phyloP scores from a whole-genome alignment of 805 yeast genomes.

The Pichia occidentalis region DNA sequence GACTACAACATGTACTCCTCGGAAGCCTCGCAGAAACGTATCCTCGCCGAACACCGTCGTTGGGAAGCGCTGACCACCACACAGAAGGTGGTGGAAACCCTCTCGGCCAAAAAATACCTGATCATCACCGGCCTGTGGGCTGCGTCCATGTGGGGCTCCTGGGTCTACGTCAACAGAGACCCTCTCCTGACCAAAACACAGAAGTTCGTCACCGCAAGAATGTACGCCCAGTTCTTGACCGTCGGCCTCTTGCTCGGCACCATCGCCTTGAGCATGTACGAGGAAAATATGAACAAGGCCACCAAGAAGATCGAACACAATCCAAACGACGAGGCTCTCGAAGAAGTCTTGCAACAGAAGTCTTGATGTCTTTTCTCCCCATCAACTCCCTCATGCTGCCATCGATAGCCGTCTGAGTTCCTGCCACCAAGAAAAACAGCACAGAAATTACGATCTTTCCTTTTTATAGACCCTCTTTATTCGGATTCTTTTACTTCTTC shows the following conservation, averaged over 20 bases:
- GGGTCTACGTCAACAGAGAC: constrained; percentile 67
- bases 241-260: constrained; percentile 66
- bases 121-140: constrained; percentile 74
- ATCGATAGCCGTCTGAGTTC: too few relatives aligned
- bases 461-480: too few relatives aligned
- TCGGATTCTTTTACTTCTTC: too few relatives aligned
- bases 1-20: constrained; percentile 56
- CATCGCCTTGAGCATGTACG: constrained; percentile 58
- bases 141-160: constrained; percentile 72
- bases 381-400: too few relatives aligned
- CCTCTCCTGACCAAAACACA: constrained; percentile 69
- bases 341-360: constrained; percentile 14
- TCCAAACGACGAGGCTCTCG: constrained; percentile 12
- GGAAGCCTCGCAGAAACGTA: constrained; percentile 33
- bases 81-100: constrained; percentile 44
- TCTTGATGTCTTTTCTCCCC: not conserved
- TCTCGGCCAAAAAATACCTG: constrained; percentile 54
- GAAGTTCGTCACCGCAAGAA: constrained; percentile 82
- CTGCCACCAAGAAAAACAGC: too few relatives aligned
- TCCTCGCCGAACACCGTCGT: constrained; percentile 41
- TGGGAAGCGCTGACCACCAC: constrained; percentile 44
- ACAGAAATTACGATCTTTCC: too few relatives aligned
- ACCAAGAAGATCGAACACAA: constrained; percentile 8
- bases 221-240: constrained; percentile 82
- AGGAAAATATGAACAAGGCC: constrained; percentile 35